Base-by-base conservation (phyloP, 371 early-diverging fungal genomes). In the Mucor irregularis region DNA sequence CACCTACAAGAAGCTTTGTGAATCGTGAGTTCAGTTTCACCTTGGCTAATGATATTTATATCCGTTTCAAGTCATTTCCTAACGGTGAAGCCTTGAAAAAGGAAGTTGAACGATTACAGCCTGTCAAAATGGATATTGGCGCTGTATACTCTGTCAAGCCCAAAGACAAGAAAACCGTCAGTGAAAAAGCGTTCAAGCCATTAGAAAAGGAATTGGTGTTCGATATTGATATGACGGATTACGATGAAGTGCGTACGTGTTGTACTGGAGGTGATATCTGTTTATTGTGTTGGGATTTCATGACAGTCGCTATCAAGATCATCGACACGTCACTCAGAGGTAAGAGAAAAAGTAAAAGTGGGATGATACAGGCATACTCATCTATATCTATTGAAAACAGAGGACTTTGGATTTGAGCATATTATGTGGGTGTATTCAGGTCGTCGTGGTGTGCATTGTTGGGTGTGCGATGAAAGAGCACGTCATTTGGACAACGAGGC, bases 161-260 rank as follows among this genome's bases (percentile, higher is more conserved):
- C 9, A 88, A 81, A 51, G 87, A 93, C 42, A 90, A 88, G 51
- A 91, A 90, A 61, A 80, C 83, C 10, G 75, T 92, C 13, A 73
- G 77, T 39, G 83, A 88, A 5, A 82, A 78, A 4, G 87, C 85
- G 2, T 94, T 96, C 58, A 69, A 74, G 10, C 90, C 97, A 0
- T 64, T 88, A 16, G 84, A 89, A 49, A 90, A 94, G 62, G 99
- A 99, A 69, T 78, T 99, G 9, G 97, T 99, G n/a, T 96, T 99
- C 81, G 99, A 99, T 91, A 95, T 99, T 58, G 99, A 99, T 85
- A 92, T 99, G 91, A 99, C 99, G 0, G 99, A 99, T 75, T 99
- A 99, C 70, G 96, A 97, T 70, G 95, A 96, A 31, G 82, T 94
- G 31, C 85, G 99, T 62, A 93, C 91, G 0, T 99, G 99, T 66